phyloP scores from a whole-genome alignment of 805 yeast genomes.

The Pichia cephalocereana region DNA sequence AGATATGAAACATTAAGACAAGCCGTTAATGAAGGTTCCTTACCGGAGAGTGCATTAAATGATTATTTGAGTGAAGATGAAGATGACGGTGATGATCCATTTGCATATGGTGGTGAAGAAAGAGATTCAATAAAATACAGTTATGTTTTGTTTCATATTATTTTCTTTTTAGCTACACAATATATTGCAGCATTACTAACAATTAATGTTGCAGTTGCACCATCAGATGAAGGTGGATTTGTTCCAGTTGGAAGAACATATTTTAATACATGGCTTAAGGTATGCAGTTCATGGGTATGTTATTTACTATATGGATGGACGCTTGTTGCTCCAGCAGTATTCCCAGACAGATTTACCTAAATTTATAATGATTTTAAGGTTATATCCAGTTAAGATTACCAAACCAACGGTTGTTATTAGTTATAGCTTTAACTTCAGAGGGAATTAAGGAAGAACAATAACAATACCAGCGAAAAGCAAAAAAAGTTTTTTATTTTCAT shows the following conservation, averaged over 20 bases:
- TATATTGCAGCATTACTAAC: conserved; percentile 92
- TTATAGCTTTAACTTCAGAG: too few relatives aligned
- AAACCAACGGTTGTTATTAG: too few relatives aligned
- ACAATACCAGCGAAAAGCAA: too few relatives aligned
- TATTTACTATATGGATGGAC: conserved; percentile 85
- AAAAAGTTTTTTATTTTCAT: too few relatives aligned
- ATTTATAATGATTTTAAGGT: too few relatives aligned
- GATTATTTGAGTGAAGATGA: conserved; percentile 53
- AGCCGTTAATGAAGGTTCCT: conserved; percentile 93
- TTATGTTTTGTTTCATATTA: conserved; percentile 79
- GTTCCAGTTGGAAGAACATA: conserved; percentile 96
- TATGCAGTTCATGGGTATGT: conserved; percentile 88
- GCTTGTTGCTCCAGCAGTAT: conserved; percentile 75
- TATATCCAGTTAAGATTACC: too few relatives aligned
- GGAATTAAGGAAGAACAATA: too few relatives aligned
- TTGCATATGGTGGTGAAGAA: conserved; percentile 48
- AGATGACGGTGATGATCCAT: conserved; percentile 14
- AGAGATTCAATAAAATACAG: conserved; percentile 63
- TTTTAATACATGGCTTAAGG: conserved; percentile 91
- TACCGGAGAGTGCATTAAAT: conserved; percentile 84
- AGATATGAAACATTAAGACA: conserved; percentile 81
- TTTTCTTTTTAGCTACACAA: conserved; percentile 92
- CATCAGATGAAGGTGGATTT: conserved; percentile 78
- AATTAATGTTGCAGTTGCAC: conserved; percentile 71
- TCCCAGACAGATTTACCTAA: conserved; percentile 72